Base-by-base conservation (phyloP, 1,284 basidiomycete genomes). In the Amylostereum chailletii region DNA sequence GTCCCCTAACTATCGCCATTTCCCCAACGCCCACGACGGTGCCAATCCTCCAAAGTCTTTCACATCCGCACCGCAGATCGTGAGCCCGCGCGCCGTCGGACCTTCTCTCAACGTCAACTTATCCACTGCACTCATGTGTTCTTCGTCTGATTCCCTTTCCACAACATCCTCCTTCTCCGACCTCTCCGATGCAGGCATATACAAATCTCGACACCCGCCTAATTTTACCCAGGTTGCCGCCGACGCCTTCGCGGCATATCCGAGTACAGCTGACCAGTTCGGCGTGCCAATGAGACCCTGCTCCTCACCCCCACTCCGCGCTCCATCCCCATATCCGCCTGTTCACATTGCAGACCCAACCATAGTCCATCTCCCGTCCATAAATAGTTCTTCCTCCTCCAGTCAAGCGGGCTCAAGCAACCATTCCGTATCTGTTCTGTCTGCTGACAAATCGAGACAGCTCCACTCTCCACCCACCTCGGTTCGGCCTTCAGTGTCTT, bases 351-450 rank as follows among this genome's bases (percentile, higher is more conserved):
- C 33, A 26, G 41, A 38, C 30, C 42, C 50, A 5, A 26, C 33
- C 30, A 46, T 79, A 46, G 76, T 80, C 3, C 77, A 76, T 61
- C 67, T 80, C 3, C 67, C 70, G 2, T 72, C 76, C 11, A 7
- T 60, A 42, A 45, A 58, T 10, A 19, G 19, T 19, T 19, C 19
- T 19, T 19, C 19, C 19, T 58, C 58, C 7, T 51, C 57, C 2
- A 53, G 54, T 2, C 54, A 55, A 0, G 51, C 49, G n/a, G 60
- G 54, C 8, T 62, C 62, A 0, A 50, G 54, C n/a, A 53, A 54
- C 3, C 53, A 51, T 11, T 34, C 26, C 8, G 10, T 8, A 8
- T 31, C 38, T n/a, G 26, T 40, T 6, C 19, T 29, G 34, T 42
- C 40, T 10, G 10, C 9, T 26, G 19, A 10, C 3, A 30, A 9